These are phyloP conservation scores for Trypanosoma conorhini DNA, from an alignment of 208 protist genomes.

Conservation along the genomic window DNA sequence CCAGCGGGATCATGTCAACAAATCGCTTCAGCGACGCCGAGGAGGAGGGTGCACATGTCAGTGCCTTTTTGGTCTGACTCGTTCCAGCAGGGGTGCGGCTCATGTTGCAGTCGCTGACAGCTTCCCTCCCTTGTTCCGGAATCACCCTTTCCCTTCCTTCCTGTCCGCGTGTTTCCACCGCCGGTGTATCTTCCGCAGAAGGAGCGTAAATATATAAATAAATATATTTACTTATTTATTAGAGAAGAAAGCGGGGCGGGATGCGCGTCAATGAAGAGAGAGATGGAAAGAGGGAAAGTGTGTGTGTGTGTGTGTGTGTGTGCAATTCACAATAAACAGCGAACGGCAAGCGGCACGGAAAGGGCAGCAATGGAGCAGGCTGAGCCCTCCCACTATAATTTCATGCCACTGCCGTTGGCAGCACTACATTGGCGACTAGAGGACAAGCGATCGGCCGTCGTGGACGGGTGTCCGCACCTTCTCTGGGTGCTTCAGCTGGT, in stretches of 20 bases:
- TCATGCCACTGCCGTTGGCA: not conserved
- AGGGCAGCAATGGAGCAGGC: not conserved
- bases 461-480: constrained; percentile 58
- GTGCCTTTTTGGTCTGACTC: not conserved
- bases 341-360: not conserved
- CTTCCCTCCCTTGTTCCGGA: not conserved
- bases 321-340: not conserved
- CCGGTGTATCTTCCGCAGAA: not conserved
- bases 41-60: not conserved
- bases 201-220: not conserved
- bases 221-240: not conserved
- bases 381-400: not conserved
- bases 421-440: constrained; percentile 35
- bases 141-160: not conserved
- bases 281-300: not conserved
- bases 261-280: not conserved
- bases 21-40: constrained; percentile 38
- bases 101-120: not conserved
- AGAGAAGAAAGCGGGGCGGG: constrained; percentile 6
- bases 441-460: constrained; percentile 81
- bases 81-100: not conserved
- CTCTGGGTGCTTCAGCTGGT: constrained; percentile 62
- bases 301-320: not conserved
- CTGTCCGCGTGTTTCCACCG: not conserved
- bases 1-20: constrained; percentile 68